Percentiles rank a stretch among this genome's conserved stretches.
These are phyloP conservation scores for Erigeron canadensis DNA, from an alignment of 129 eudicot genomes.

Conservation along the genomic window DNA sequence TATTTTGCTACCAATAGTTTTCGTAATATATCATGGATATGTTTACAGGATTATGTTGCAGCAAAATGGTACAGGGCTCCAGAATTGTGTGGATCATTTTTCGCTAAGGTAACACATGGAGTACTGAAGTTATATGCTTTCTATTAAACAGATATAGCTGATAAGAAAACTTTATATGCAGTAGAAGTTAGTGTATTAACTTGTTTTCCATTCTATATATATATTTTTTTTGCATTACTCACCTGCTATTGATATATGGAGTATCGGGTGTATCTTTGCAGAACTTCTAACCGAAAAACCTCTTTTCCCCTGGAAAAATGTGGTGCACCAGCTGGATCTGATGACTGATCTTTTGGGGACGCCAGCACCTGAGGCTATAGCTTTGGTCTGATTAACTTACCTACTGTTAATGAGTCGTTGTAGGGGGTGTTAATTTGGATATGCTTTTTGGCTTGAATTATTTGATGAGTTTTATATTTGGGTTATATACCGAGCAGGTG, in stretches of 20 bases:
- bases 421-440: background rate
- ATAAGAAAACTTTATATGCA: no score
- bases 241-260: conserved; percentile 97
- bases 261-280: conserved; percentile 97
- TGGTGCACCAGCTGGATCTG: conserved; percentile 53
- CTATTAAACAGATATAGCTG: background rate
- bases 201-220: no score
- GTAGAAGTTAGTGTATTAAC: background rate
- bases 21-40: background rate
- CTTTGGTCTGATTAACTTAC: conserved; percentile 18
- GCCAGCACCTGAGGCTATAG: background rate
- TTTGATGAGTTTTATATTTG: background rate
- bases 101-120: conserved; percentile 65
- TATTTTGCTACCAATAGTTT: background rate
- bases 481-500: no score
- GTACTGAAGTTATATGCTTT: no score
- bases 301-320: conserved; percentile 90
- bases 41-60: conserved; percentile 84
- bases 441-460: background rate
- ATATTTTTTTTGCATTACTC: conserved; percentile 65
- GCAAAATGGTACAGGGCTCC: conserved; percentile 99
- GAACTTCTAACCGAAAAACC: conserved; percentile 95
- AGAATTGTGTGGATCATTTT: conserved; percentile 94
- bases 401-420: background rate
- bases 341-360: background rate